These are phyloP conservation scores for Cenchrus americanus DNA, from an alignment of 176 grass and related monocot species.

Conservation along the genomic window DNA sequence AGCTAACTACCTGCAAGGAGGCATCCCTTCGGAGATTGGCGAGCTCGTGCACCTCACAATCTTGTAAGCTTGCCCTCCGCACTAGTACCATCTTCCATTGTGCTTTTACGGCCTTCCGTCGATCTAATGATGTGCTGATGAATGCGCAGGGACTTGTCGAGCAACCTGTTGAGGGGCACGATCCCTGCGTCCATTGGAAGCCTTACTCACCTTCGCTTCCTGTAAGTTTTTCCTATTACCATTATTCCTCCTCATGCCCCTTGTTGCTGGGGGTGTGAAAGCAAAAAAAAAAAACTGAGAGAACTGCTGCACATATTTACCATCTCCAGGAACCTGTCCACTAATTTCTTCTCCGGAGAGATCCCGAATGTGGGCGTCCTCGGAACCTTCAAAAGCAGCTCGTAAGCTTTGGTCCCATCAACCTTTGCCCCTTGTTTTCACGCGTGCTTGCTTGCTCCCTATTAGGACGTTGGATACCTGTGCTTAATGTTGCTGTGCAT, in stretches of 20 bases:
- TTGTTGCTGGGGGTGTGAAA: background rate
- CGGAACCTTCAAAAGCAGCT: conserved; percentile 84
- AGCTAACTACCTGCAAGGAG: conserved; percentile 97
- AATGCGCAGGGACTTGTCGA: conserved; percentile 76
- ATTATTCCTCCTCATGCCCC: background rate
- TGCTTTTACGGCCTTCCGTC: background rate
- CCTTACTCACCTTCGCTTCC: conserved; percentile 69
- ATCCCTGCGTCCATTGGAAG: conserved; percentile 77
- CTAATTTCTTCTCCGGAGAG: conserved; percentile 95
- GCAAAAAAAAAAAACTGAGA: background rate
- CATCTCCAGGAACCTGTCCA: conserved; percentile 74
- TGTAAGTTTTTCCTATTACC: conserved; percentile 51
- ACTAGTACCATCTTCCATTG: background rate
- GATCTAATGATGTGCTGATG: conserved; percentile 4
- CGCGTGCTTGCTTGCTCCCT: background rate
- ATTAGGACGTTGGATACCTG: background rate
- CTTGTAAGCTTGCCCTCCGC: conserved; percentile 62
- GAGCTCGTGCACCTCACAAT: conserved; percentile 79
- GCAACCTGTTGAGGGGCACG: conserved; percentile 78
- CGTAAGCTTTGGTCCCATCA: conserved; percentile 59
- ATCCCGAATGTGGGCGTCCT: conserved; percentile 90
- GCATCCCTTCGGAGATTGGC: conserved; percentile 82
- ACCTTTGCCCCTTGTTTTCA: conserved; percentile 11
- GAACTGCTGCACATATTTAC: background rate
- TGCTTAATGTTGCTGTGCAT: conserved; percentile 2